These are phyloP conservation scores for Gnaphalium uliginosum DNA, from an alignment of 129 eudicot species.

Conservation along the genomic window DNA sequence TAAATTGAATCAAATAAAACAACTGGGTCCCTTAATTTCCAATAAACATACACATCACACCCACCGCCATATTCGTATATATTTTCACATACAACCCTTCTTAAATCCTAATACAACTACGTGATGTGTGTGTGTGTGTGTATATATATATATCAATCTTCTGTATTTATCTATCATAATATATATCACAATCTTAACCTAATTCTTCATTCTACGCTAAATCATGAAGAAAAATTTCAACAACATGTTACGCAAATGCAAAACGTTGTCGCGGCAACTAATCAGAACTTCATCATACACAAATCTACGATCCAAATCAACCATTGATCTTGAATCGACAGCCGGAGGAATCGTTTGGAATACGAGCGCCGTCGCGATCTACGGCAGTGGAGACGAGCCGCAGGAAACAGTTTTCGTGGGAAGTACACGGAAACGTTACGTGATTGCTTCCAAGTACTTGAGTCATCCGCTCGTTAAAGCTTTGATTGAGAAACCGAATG, in stretches of 20 bases:
- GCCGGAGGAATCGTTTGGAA: slow-evolving; percentile 26
- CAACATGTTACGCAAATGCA: slow-evolving; percentile 45
- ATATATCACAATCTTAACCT: slow-evolving; percentile 28
- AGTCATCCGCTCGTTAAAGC: slow-evolving; percentile 51
- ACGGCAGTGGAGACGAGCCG: slow-evolving; percentile 27
- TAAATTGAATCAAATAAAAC: slow-evolving; percentile 8
- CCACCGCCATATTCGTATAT: slow-evolving; percentile 20
- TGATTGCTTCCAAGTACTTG: slow-evolving; percentile 43
- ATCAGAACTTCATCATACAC: slow-evolving; percentile 37
- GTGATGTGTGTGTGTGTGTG: not conserved
- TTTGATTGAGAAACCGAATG: slow-evolving; percentile 34
- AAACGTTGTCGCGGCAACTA: slow-evolving; percentile 43
- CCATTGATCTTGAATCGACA: slow-evolving; percentile 5
- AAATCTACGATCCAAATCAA: slow-evolving; percentile 33
- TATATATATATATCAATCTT: slow-evolving; percentile 23
- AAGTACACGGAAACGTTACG: slow-evolving; percentile 43
- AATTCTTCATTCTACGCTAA: not conserved
- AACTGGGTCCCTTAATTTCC: slow-evolving; percentile 26
- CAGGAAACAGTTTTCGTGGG: slow-evolving; percentile 46
- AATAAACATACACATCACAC: slow-evolving; percentile 30
- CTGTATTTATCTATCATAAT: not conserved
- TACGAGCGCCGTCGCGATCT: slow-evolving; percentile 4
- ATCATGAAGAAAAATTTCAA: slow-evolving; percentile 43
- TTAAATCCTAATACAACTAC: not conserved
- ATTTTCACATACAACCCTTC: slow-evolving; percentile 17